Base-by-base conservation (phyloP, 169 alveolate species). In the Plasmodium adleri region DNA sequence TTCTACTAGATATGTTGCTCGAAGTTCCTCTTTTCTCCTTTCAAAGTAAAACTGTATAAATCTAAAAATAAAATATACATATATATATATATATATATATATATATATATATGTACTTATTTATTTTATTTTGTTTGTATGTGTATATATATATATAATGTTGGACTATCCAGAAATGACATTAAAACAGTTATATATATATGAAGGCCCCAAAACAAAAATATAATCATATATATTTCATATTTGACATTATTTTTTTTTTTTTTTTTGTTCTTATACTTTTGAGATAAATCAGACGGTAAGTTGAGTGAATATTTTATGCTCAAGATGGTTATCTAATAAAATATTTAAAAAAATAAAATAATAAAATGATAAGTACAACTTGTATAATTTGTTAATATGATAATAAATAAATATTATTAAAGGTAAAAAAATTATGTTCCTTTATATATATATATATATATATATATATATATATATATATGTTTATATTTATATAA, bases 201-300 rank as follows among this genome's bases (percentile, higher is more conserved):
- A 32, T 32, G 9, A 32, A 32, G 45, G 8, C 45, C 45, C 45
- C 4, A 32, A 32, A 20, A 2, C 26, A 12, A 32, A 15, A 22
- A n/a, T 32, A 0, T 32, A 32, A 32, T 32, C 45, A 5, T 32
- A 32, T 5, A 32, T 6, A 28, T 28, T 32, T 32, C 5, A 32
- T 32, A 32, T 32, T 32, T 32, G 45, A 32, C 9, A 32, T 32
- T 32, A 32, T 32, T 3, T 32, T 6, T 32, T 32, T 32, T 3
- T 3, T 20, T 20, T 20, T 20, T 20, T 0, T 20, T 20, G 22
- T 32, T 56, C n/a, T 52, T 17, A 70, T 70, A 83, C 91, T 83
- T 83, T 83, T 83, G 91, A 32, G 85, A 62, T 20, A 68, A 60
- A 1, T 83, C 85, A 20, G 91, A 68, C 15, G 78, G 49, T 22